Evolutionary conservation across 805 yeast species (phyloP), one percentile per base, ranked within the genome.

Genomic region (Debaryomyces maramus): DNA sequence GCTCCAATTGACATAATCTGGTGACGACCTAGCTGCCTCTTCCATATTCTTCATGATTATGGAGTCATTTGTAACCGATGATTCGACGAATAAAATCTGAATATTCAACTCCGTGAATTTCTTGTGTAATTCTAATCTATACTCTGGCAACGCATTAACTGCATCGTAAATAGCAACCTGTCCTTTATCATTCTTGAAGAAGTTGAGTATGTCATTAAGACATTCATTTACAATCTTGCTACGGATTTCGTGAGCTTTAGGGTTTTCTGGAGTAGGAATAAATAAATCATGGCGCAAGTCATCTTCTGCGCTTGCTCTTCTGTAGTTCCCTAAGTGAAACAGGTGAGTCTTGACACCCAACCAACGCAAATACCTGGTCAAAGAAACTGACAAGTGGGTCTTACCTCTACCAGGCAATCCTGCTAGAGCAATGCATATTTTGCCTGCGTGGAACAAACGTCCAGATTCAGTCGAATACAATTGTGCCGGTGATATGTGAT

Each of bases 141-240:
- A 85, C 36, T 74, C 72, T 15, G 83, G 78, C 34, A 84, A 67
- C 5, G 93, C 96, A 59, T 93, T 93, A 36, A 93, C 85, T 0
- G 98, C 98, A 63, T 93, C 99, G 62, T 87, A 93, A 16, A 93
- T 87, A 4, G 96, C 99, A 22, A 93, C 88, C 65, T 93, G 99
- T 8, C 98, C 98, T 54, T 79, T 80, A 46, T 83, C 88, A 20
- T 76, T 75, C 46, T 78, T 76, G 61, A 88, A 88, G 53, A 86
- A 89, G 17, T 70, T 66, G 40, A 76, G 57, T 60, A 91, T 81
- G 56, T 88, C 97, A 34, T 65, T 65, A 27, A 85, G 60, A 51
- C 95, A 88, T 28, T 77, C 74, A 33, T 76, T 69, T 30, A 84
- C 72, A 16, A 90, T 75, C 45, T 73, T 65, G 28, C 72, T 70